Conservation (phyloP, 108 stramenopile genomes). For the Cyclostephanos invisitatus region DNA sequence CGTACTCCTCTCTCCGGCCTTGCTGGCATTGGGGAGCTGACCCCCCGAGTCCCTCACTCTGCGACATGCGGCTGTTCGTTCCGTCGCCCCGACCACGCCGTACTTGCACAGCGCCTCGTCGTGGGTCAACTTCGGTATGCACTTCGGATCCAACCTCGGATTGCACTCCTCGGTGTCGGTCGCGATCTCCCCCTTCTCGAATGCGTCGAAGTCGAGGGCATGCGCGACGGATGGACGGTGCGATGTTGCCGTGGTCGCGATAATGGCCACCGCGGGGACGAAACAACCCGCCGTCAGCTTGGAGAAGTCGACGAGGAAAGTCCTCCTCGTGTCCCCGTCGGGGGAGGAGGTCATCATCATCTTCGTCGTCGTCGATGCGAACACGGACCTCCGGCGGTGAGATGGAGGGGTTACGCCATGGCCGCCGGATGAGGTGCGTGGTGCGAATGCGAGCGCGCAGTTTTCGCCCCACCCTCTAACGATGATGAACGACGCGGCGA, state of each 20-base stretch:
- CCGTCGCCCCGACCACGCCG: slow-evolving; percentile 54
- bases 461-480: too few species aligned
- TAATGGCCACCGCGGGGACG: background rate
- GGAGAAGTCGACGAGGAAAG: slow-evolving; percentile 16
- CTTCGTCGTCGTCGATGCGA: slow-evolving; percentile 7
- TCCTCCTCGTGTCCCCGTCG: slow-evolving; percentile 10
- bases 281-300: slow-evolving; percentile 3
- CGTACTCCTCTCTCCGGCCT: slow-evolving; percentile 41
- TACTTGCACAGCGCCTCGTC: slow-evolving; percentile 79
- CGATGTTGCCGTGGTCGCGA: background rate
- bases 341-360: slow-evolving; percentile 18
- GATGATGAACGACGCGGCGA: too few species aligned
- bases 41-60: slow-evolving; percentile 62
- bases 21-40: slow-evolving; percentile 19
- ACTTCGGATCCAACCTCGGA: slow-evolving; percentile 71
- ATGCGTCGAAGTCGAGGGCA: slow-evolving; percentile 46
- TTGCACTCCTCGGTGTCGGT: slow-evolving; percentile 64
- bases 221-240: background rate
- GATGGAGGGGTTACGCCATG: background rate
- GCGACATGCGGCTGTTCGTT: slow-evolving; percentile 59
- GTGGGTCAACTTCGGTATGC: slow-evolving; percentile 54
- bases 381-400: background rate
- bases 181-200: slow-evolving; percentile 33
- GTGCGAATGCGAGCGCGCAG: slow-evolving; percentile 7
- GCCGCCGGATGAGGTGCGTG: background rate